Conservation (phyloP, 2,329 filamentous ascomycete species). For the Fusarium pilosicola region DNA sequence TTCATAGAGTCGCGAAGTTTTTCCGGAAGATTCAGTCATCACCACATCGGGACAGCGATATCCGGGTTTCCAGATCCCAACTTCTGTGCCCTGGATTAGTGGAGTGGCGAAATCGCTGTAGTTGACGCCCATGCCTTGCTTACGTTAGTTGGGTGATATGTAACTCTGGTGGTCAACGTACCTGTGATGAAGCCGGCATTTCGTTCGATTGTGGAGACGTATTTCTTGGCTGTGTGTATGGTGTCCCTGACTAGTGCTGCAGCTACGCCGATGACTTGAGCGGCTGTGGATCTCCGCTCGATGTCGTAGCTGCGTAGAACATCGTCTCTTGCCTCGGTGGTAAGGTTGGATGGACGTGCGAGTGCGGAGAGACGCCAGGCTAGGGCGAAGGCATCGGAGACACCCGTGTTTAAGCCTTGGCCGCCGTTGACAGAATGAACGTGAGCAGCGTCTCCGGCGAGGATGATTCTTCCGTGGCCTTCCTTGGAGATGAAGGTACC, state of each 20-base stretch:
- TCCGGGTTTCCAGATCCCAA: conserved; percentile 22
- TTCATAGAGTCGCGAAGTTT: conserved; percentile 4
- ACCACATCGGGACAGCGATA: conserved; percentile 28
- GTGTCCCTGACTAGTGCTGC: conserved; percentile 59
- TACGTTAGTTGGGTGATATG: background rate
- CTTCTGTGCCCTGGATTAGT: conserved; percentile 3
- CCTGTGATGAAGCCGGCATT: conserved; percentile 61
- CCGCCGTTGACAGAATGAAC: conserved; percentile 66
- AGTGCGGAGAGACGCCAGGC: conserved; percentile 60
- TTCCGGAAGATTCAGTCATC: background rate
- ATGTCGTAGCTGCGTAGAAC: conserved; percentile 56
- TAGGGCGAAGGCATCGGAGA: conserved; percentile 65
- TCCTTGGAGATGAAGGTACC: conserved; percentile 52
- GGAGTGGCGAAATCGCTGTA: conserved; percentile 22
- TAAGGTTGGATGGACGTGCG: conserved; percentile 37
- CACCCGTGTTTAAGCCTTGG: conserved; percentile 68
- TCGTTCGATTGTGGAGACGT: conserved; percentile 58
- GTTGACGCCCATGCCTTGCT: conserved; percentile 25
- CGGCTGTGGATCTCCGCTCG: conserved; percentile 56
- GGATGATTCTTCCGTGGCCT: conserved; percentile 57
- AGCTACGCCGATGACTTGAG: conserved; percentile 58
- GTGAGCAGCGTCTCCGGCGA: conserved; percentile 67
- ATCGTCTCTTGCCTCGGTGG: conserved; percentile 2
- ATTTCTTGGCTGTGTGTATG: conserved; percentile 54
- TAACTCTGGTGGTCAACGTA: conserved; percentile 14